Evolutionary conservation across 495 filamentous ascomycete species (phyloP).

Genomic region (Penicillium maclennaniae): DNA sequence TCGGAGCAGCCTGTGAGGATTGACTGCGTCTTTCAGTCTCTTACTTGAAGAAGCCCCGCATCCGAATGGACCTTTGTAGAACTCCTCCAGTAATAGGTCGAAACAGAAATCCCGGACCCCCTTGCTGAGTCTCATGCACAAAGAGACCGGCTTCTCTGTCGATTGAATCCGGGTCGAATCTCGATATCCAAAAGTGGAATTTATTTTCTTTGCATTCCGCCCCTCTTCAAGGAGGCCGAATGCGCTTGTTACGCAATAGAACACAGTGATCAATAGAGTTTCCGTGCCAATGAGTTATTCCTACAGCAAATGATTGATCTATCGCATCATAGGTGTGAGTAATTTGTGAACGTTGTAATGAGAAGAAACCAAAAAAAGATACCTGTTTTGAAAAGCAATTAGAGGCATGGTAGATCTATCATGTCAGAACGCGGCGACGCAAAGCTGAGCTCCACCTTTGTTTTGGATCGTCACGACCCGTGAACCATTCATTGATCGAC

Average conservation of each 20-base stretch:
- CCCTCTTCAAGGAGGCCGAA: not conserved
- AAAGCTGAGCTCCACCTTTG: conserved; percentile 3
- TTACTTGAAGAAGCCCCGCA: not conserved
- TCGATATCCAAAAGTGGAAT: conserved; percentile 1
- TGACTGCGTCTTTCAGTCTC: not conserved
- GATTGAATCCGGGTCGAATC: not conserved
- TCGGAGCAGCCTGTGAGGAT: conserved; percentile 50
- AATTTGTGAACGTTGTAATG: not conserved
- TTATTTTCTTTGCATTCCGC: not conserved
- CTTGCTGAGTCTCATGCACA: not conserved
- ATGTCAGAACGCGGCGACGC: not conserved
- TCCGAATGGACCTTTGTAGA: not conserved
- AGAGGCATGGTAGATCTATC: not conserved
- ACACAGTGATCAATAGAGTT: conserved; percentile 3
- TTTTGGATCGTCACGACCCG: conserved; percentile 8
- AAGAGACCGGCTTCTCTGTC: not conserved
- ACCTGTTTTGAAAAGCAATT: too few species aligned
- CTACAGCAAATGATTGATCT: not conserved
- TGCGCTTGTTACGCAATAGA: conserved; percentile 1
- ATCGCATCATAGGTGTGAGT: not conserved
- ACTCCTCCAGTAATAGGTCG: not conserved
- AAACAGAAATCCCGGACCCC: not conserved
- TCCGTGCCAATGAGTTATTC: not conserved
- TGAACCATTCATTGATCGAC: conserved; percentile 1
- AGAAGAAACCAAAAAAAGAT: not conserved